Conservation (phyloP, 768 basidiomycete genomes). For the Pulveroboletus ravenelii region DNA sequence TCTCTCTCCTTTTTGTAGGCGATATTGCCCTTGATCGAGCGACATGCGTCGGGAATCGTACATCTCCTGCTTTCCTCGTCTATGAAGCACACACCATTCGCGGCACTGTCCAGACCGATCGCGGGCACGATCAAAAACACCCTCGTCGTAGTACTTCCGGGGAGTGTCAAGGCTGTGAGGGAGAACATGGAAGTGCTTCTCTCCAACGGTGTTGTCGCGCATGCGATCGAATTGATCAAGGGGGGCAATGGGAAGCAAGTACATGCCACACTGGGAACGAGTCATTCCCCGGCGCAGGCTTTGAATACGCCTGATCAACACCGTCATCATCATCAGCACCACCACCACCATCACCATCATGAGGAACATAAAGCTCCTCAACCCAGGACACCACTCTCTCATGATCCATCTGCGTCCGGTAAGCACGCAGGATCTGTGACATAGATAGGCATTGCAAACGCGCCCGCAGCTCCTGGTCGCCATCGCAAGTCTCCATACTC, state of each 20-base stretch:
- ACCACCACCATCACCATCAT: constrained; percentile 18
- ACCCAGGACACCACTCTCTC: constrained; percentile 56
- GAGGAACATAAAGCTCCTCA: constrained; percentile 45
- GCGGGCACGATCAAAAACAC: constrained; percentile 67
- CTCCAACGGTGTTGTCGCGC: constrained; percentile 50
- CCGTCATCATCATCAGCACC: constrained; percentile 10
- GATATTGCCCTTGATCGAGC: constrained; percentile 58
- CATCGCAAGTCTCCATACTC: constrained; percentile 77
- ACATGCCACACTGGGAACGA: constrained; percentile 46
- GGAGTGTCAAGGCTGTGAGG: constrained; percentile 79
- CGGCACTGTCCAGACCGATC: constrained; percentile 77
- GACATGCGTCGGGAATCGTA: constrained; percentile 65
- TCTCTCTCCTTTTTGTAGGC: constrained; percentile 37
- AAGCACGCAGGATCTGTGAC: constrained; percentile 19
- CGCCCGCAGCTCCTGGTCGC: constrained; percentile 54
- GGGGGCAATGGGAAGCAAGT: constrained; percentile 62
- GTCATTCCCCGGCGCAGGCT: constrained; percentile 14
- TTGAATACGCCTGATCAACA: constrained; percentile 25
- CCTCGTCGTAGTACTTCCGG: constrained; percentile 77
- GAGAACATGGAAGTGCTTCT: constrained; percentile 70
- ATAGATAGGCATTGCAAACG: neutral
- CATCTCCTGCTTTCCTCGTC: constrained; percentile 69
- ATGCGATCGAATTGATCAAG: constrained; percentile 67
- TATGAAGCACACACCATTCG: constrained; percentile 69
- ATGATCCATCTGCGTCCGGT: constrained; percentile 69